These are phyloP conservation scores for Isatis tinctoria DNA, from an alignment of 345 rosid genomes.

Conservation along the genomic window DNA sequence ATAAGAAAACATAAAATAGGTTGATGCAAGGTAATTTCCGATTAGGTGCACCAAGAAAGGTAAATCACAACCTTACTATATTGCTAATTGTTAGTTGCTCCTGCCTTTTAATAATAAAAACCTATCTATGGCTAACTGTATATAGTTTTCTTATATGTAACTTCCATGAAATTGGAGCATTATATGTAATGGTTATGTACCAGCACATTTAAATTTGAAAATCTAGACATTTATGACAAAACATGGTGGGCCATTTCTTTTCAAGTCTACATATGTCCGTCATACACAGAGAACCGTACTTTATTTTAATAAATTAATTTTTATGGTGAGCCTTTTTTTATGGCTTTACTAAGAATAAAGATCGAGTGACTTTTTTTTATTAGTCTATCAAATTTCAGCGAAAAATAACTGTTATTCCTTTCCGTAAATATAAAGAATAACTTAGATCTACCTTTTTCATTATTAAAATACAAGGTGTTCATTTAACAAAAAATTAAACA, in stretches of 20 bases:
- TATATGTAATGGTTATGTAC: slow-evolving; percentile 9
- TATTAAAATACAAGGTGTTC: neutral
- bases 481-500: neutral
- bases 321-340: neutral
- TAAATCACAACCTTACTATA: slow-evolving; percentile 22
- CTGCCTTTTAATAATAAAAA: neutral
- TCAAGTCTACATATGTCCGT: slow-evolving; percentile 19
- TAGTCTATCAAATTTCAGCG: neutral
- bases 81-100: neutral
- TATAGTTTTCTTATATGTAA: neutral
- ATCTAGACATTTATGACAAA: slow-evolving; percentile 26
- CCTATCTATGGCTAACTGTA: neutral
- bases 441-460: neutral
- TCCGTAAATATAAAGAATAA: neutral
- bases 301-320: neutral
- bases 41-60: slow-evolving; percentile 25
- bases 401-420: neutral
- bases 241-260: slow-evolving; percentile 28
- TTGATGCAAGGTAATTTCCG: slow-evolving; percentile 1
- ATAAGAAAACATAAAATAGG: neutral
- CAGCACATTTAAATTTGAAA: slow-evolving; percentile 21
- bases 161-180: neutral
- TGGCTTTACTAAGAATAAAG: neutral
- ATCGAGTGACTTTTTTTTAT: neutral
- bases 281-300: slow-evolving; percentile 16